These are phyloP conservation scores for Prillingera fragicola DNA, from an alignment of 1,284 basidiomycete species.

Conservation along the genomic window DNA sequence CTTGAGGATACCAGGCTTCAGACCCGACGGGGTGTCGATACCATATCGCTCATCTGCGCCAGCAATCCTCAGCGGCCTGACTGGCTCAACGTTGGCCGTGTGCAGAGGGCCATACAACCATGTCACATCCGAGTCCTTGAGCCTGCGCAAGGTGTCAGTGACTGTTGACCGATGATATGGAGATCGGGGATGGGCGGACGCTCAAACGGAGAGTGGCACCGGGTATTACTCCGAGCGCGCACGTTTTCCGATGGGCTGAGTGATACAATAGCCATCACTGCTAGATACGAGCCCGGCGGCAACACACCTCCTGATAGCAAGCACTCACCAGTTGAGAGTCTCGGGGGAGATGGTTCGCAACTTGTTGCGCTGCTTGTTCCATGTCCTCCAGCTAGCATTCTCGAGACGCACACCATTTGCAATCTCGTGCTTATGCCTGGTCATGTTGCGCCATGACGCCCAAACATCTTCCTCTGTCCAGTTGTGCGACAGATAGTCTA, in stretches of 20 bases:
- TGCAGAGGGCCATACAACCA: constrained; percentile 98
- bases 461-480: constrained; percentile 99
- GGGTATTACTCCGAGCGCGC: constrained; percentile 5
- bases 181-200: constrained; percentile 9
- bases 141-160: constrained; percentile 56
- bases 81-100: constrained; percentile 66
- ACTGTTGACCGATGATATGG: neutral
- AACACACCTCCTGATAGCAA: no score
- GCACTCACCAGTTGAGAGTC: constrained; percentile 95
- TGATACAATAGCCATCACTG: no score
- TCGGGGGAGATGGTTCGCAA: constrained; percentile 93
- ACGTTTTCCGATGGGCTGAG: constrained; percentile 11
- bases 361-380: constrained; percentile 98
- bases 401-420: constrained; percentile 91
- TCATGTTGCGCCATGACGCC: constrained; percentile 98
- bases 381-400: constrained; percentile 97
- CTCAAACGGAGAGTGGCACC: constrained; percentile 4
- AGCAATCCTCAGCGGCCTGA: constrained; percentile 53
- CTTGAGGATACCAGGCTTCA: constrained; percentile 86
- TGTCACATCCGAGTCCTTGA: constrained; percentile 98
- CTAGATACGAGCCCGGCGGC: no score
- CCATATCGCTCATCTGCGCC: constrained; percentile 54
- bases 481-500: constrained; percentile 74
- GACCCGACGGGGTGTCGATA: constrained; percentile 48
- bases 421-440: constrained; percentile 96